Evolutionary conservation across 2,329 filamentous ascomycete genomes (phyloP), one percentile per base, ranked within the genome.

Genomic region (Fusarium tricinctum): DNA sequence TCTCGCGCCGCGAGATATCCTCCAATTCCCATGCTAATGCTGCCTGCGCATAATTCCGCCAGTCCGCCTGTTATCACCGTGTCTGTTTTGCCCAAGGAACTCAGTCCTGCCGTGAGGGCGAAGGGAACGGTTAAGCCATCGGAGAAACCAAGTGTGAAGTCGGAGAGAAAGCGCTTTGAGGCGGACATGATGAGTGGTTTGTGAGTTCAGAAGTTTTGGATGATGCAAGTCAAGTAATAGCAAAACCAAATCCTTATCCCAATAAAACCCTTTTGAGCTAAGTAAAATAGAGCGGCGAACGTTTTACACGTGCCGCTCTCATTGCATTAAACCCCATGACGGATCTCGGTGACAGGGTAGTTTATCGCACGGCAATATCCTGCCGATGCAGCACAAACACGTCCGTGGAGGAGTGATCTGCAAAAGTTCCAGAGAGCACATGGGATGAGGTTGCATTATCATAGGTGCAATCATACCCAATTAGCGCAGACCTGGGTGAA

Each of bases 121-220:
- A 93, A 93, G 0, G 91, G 91, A 0, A 93, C 91, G 0, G 91
- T 93, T 62, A 93, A 81, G 14, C 91, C 91, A 78, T 93, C 91
- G 1, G 91, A 88, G 66, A 93, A 88, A 22, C 91, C 91, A 63
- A 93, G 87, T 2, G 91, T 93, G 59, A 90, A 87, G 78, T 92
- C 89, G 39, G 85, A 83, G 14, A 89, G 78, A 64, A 89, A 83
- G 14, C 79, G 79, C 2, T 76, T 73, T 19, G 79, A 69, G 2
- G 66, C 66, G 5, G 77, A 78, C 70, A 73, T 76, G 7, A 10
- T 54, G 28, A 26, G 6, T 13, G 15, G 8, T 14, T 12, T 22
- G 23, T 6, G 17, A 4, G 4, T 19, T 2, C 8, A 14, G 8
- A 20, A 12, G 10, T n/a, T 10, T 32, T 3, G 14, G 15, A 23